Conservation (phyloP, 2,329 filamentous ascomycete species). For the Epichloe typhina region DNA sequence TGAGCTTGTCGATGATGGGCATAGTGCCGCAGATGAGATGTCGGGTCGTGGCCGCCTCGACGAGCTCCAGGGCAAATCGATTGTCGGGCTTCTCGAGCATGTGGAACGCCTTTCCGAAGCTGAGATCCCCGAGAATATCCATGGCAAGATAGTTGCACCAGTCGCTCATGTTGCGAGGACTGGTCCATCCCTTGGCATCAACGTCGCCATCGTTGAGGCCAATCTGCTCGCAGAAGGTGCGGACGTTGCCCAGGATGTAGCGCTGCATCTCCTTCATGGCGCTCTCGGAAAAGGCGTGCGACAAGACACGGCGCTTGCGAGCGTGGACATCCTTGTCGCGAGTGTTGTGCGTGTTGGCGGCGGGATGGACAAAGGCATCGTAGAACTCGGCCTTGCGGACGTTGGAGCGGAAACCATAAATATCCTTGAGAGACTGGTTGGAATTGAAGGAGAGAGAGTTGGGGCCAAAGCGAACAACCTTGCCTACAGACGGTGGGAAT, state of each 20-base stretch:
- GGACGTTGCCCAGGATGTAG: constrained; percentile 51
- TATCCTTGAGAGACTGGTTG: constrained; percentile 50
- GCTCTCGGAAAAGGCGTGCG: constrained; percentile 56
- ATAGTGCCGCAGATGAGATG: constrained; percentile 62
- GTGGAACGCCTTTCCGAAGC: constrained; percentile 49
- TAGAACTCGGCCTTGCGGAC: constrained; percentile 61
- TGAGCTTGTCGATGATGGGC: constrained; percentile 52
- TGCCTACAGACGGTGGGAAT: constrained; percentile 25
- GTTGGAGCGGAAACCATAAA: constrained; percentile 51
- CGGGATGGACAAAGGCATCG: constrained; percentile 57
- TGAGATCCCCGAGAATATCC: constrained; percentile 48
- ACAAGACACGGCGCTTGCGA: constrained; percentile 56
- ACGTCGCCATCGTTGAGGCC: constrained; percentile 26
- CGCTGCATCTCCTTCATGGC: constrained; percentile 56
- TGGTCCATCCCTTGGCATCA: constrained; percentile 43
- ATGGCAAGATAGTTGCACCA: constrained; percentile 51
- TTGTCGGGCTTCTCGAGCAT: constrained; percentile 48
- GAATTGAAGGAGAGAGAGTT: constrained; percentile 70
- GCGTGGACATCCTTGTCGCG: constrained; percentile 57
- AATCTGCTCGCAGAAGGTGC: constrained; percentile 51
- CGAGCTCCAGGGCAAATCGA: constrained; percentile 52
- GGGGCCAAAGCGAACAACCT: constrained; percentile 65
- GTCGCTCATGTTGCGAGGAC: constrained; percentile 47
- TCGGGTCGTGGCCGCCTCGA: constrained; percentile 53
- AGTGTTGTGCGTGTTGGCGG: constrained; percentile 59